Evolutionary conservation across 1,284 basidiomycete species (phyloP), one percentile per base, ranked within the genome.

Genomic region (Coniferiporia sulphurascens): DNA sequence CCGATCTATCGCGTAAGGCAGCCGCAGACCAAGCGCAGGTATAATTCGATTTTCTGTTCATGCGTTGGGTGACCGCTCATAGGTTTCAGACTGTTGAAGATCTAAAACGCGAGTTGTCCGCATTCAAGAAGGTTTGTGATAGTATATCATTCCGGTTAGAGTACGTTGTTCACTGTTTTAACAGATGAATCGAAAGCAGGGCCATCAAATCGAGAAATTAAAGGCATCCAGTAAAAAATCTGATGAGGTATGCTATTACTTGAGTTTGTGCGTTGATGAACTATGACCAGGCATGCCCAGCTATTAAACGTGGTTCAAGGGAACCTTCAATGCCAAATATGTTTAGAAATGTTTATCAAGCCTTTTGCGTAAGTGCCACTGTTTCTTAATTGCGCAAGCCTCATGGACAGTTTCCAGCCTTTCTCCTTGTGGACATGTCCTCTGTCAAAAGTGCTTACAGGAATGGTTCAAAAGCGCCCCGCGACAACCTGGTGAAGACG

Each of bases 401-500:
- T 60, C 13, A 43, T 15, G 15, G n/a, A 56, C 13, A 52, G 17
- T n/a, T 9, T 56, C 5, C 5, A 89, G 87, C 1, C 74, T 90
- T 46, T 79, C 85, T 0, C 87, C 87, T 1, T 90, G 87, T 66
- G 87, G 87, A 2, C 87, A 90, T 65, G 79, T 87, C 27, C 73
- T 86, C 9, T 90, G 87, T 60, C 76, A 86, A 38, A 65, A 66
- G 4, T 90, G 88, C 64, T 78, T 90, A 7, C 85, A 87, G 70
- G 80, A 83, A 65, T 90, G 87, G 87, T 90, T 90, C 72, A 79
- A 81, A 55, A 79, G 80, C 57, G 85, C 86, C 1, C 86, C 87
- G 2, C 70, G 76, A 1, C 69, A 73, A 6, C 75, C 79, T 13
- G 78, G 82, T 45, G 84, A 84, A 36, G 79, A 81, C 71, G 72